Evolutionary conservation across 495 filamentous ascomycete genomes (phyloP).

Genomic region (Daldinia grandis): DNA sequence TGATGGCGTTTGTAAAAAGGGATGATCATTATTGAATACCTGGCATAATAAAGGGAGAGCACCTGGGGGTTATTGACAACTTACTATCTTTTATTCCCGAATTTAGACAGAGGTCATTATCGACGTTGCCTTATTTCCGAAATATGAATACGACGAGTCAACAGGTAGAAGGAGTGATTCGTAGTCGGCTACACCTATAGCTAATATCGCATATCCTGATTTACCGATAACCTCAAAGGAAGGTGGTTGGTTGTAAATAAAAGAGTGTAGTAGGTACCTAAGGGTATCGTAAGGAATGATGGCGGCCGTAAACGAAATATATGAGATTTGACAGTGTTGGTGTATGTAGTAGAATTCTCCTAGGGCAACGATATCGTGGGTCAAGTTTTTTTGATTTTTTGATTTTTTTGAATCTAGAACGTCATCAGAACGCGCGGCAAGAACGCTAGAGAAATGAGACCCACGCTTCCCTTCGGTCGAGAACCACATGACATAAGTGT

Average conservation of each 20-base stretch:
- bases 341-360: neutral
- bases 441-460: constrained; percentile 22
- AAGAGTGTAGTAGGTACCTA: neutral
- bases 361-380: neutral
- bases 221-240: neutral
- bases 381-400: neutral
- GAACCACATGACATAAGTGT: neutral
- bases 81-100: neutral
- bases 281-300: constrained; percentile 1
- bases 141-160: neutral
- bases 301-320: neutral
- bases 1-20: constrained; percentile 37
- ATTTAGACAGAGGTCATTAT: neutral
- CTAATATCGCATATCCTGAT: neutral
- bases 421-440: constrained; percentile 1
- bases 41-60: constrained; percentile 33
- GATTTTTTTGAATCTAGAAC: neutral
- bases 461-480: constrained; percentile 9
- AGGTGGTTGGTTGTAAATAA: neutral
- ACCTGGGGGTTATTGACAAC: neutral
- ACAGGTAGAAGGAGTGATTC: neutral
- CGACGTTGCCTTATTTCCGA: neutral
- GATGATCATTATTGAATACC: constrained; percentile 25
- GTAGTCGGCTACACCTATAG: neutral
- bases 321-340: neutral